These are phyloP conservation scores for Lactarius hengduanensis DNA, from an alignment of 768 basidiomycete genomes.

Conservation along the genomic window DNA sequence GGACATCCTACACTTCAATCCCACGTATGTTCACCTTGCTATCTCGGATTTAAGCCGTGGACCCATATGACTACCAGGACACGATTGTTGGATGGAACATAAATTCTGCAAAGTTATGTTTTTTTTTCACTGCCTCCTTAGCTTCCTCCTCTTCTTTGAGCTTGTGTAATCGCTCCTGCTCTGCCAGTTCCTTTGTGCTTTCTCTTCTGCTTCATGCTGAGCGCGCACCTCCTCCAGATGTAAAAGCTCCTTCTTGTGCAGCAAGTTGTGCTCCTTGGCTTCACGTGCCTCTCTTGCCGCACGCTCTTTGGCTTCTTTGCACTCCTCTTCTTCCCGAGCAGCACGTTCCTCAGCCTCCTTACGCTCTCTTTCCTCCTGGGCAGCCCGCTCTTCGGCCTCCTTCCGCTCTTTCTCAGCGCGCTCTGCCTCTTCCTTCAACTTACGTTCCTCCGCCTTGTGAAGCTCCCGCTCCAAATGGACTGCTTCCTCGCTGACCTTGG, in stretches of 20 bases:
- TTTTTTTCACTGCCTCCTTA: too few species aligned
- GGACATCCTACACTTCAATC: too few species aligned
- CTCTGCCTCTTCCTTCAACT: constrained; percentile 44
- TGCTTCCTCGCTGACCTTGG: constrained; percentile 35
- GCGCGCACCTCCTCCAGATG: constrained; percentile 20
- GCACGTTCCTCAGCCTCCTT: constrained; percentile 38
- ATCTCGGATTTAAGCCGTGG: too few species aligned
- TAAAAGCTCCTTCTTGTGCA: constrained; percentile 16
- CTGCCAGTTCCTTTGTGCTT: constrained; percentile 45
- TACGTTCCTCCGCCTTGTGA: constrained; percentile 40
- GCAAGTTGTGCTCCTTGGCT: constrained; percentile 36
- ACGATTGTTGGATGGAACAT: too few species aligned
- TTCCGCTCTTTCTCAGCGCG: constrained; percentile 37
- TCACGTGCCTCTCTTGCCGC: constrained; percentile 29
- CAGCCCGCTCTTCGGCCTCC: constrained; percentile 31
- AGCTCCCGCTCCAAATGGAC: constrained; percentile 37
- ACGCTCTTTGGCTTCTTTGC: constrained; percentile 41
- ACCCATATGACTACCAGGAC: too few species aligned
- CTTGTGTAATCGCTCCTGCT: constrained; percentile 36
- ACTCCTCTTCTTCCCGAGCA: constrained; percentile 42
- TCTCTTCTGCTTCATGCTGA: constrained; percentile 41
- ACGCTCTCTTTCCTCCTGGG: constrained; percentile 33
- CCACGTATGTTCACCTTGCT: too few species aligned
- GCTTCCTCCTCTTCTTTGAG: constrained; percentile 31
- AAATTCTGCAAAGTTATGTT: too few species aligned